Evolutionary conservation across 2,329 filamentous ascomycete species (phyloP), one percentile per base, ranked within the genome.

Genomic region (Fusarium denticulatum): DNA sequence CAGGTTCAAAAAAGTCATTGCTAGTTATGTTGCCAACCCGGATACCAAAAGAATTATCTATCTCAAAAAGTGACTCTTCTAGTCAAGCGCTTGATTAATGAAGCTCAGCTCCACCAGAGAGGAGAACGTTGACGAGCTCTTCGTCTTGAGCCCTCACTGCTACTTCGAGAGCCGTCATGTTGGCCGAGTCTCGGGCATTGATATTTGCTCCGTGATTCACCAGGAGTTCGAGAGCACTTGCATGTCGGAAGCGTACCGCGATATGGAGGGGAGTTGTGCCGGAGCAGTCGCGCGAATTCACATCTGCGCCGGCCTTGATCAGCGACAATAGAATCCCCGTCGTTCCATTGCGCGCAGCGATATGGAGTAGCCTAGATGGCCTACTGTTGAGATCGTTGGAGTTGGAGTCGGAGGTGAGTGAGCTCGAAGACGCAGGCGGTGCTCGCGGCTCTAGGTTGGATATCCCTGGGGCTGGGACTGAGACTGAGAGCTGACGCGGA

Each of bases 71-170:
- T 20, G 26, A 32, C 20, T 45, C 22, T n/a, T 45, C 22, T 34
- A 16, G 37, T 24, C 22, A 42, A 43, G 9, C 26, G 3, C 28
- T 26, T 12, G 22, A 56, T 43, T 26, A 45, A 26, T 57, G 53
- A 57, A 57, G 53, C 37, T 57, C 53, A 57, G 53, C 53, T 57
- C 53, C 53, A 26, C 53, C 53, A 16, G 53, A 57, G n/a, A 57
- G 53, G 28, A 45, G 53, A 57, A 34, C 13, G 22, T 57, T 43
- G 26, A 57, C 53, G 16, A 32, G 53, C 53, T 57, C 53, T 56
- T 56, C 53, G 18, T 57, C 53, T 24, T 57, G 53, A 34, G 53
- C 53, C 39, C 53, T 57, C 26, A 57, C 53, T 28, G 53, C 53
- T 26, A 45, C 53, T 43, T 57, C 37, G 10, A 57, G 53, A 10